These are phyloP conservation scores for Gleditsia sinensis DNA, from an alignment of 306 rosid species.

Conservation along the genomic window DNA sequence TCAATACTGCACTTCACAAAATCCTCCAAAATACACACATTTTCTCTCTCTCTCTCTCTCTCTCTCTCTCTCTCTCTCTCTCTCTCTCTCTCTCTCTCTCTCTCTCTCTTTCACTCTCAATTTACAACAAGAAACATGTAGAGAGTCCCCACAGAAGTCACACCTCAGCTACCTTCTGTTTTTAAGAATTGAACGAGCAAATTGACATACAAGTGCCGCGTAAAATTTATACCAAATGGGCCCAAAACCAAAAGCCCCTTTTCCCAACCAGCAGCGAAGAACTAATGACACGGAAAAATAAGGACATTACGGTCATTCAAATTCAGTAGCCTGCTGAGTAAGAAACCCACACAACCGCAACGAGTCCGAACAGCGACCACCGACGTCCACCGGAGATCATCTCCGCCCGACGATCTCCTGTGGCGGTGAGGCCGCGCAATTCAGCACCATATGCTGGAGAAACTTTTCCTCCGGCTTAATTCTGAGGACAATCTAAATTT, in stretches of 20 bases:
- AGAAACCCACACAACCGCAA: not conserved
- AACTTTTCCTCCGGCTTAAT: not conserved
- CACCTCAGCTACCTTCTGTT: too few relatives aligned
- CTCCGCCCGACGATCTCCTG: not conserved
- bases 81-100: too few relatives aligned
- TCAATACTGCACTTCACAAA: too few relatives aligned
- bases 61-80: too few relatives aligned
- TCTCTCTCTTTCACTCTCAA: too few relatives aligned
- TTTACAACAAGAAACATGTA: too few relatives aligned
- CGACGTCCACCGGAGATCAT: not conserved
- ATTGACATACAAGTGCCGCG: not conserved
- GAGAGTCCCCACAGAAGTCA: slow-evolving; percentile 3
- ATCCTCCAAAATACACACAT: too few relatives aligned
- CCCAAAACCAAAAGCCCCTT: too few relatives aligned
- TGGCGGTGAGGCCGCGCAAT: slow-evolving; percentile 16
- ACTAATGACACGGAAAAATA: not conserved
- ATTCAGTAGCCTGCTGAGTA: not conserved
- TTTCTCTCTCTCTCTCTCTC: too few relatives aligned
- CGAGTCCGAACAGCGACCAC: not conserved
- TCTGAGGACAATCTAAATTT: not conserved
- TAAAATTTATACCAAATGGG: not conserved
- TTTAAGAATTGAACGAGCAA: not conserved
- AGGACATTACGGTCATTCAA: slow-evolving; percentile 35
- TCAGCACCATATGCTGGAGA: slow-evolving; percentile 21
- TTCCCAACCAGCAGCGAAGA: too few relatives aligned